Evolutionary conservation across 2,329 filamentous ascomycete species (phyloP), one percentile per base, ranked within the genome.

Genomic region (Apiospora pterosperma): DNA sequence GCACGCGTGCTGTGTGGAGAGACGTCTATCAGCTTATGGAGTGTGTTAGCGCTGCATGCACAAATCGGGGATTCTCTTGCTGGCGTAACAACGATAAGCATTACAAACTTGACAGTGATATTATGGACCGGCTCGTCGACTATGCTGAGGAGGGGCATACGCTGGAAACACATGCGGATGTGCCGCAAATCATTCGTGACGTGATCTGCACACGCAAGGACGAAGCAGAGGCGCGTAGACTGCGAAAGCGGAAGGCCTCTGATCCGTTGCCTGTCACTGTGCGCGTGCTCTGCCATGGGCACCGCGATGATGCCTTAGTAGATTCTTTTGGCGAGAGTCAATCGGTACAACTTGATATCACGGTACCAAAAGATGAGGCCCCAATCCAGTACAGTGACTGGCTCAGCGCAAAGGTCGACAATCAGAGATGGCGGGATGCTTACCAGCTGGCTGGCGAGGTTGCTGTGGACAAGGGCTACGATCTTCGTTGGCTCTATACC

Each of bases 21-120:
- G 63, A 64, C 59, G 41, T 64, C 19, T 64, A 64, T 31, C n/a
- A 39, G 38, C 59, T 64, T 23, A 48, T 64, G 21, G 39, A 64
- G 25, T 64, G 39, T 36, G 34, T 39, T 36, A 55, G 59, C 41
- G 59, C 39, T 25, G 21, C 31, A 10, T 61, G 58, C 52, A 64
- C 39, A 19, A 61, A 61, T 59, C 31, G 34, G 19, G 58, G 55
- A 31, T 64, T 64, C 39, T 64, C 58, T 36, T 64, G 58, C 58
- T 52, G 58, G 58, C 62, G 62, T 23, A 42, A 63, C 36, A 60
- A 44, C 38, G 55, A 63, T 34, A 59, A 59, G 48, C 62, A 63
- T 36, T 36, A 59, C 25, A 63, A 63, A 28, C 48, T 63, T 44
- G 62, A 63, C 34, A 21, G 34, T 34, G 58, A 64, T 48, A 55